These are phyloP conservation scores for Chlamydomonas sp. DNA, from an alignment of 139 green algal species.

Conservation along the genomic window DNA sequence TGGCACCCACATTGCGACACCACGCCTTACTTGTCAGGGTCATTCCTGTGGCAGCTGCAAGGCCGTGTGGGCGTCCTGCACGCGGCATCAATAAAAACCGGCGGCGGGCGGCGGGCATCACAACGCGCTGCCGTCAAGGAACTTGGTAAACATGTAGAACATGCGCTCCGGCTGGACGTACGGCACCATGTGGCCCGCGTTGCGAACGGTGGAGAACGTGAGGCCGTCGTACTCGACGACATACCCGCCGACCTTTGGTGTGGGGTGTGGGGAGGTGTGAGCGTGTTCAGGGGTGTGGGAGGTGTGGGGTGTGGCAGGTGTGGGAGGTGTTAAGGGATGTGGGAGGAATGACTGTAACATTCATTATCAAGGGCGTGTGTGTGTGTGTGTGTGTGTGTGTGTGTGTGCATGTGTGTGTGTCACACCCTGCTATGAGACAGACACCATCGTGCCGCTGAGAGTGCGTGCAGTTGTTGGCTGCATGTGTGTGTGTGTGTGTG, in stretches of 20 bases:
- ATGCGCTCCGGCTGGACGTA: conserved; percentile 16
- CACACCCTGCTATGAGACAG: no score
- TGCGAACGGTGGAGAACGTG: conserved; percentile 5
- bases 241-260: conserved; percentile 6
- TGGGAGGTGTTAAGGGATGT: background rate
- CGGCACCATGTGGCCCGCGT: conserved; percentile 5
- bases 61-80: no score
- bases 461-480: no score
- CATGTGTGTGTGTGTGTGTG: no score
- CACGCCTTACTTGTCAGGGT: no score
- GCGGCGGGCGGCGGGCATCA: no score
- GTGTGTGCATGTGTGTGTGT: no score
- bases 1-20: no score
- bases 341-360: background rate
- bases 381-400: background rate
- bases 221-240: background rate
- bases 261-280: background rate
- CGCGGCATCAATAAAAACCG: no score
- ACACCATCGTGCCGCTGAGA: no score
- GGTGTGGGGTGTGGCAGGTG: background rate
- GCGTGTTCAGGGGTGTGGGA: background rate
- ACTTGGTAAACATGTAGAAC: conserved; percentile 5
- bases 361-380: background rate
- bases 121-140: background rate
- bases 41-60: no score